These are phyloP conservation scores for Cyberlindnera euphorbiiphila DNA, from an alignment of 805 yeast species.

Conservation along the genomic window DNA sequence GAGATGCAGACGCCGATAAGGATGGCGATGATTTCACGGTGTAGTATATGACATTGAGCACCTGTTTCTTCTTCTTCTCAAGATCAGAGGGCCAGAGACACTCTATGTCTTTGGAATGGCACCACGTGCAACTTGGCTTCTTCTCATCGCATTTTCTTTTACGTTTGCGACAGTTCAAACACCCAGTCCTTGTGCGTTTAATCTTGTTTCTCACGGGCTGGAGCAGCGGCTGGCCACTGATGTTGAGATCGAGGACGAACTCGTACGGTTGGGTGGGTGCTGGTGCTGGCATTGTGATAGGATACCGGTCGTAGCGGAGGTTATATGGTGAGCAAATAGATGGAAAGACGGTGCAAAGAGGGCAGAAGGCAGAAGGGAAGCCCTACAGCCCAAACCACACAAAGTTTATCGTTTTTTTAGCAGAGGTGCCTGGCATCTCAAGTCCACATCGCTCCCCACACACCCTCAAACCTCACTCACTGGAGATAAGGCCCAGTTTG, in stretches of 20 bases:
- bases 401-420: too few relatives aligned
- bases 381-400: too few relatives aligned
- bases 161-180: slow-evolving; percentile 43
- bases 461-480: too few relatives aligned
- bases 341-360: too few relatives aligned
- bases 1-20: too few relatives aligned
- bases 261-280: slow-evolving; percentile 10
- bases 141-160: slow-evolving; percentile 62
- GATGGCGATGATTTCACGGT: background rate
- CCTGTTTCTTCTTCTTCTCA: background rate
- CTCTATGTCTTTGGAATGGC: slow-evolving; percentile 32
- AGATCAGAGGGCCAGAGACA: slow-evolving; percentile 22
- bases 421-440: too few relatives aligned
- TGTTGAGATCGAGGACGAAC: slow-evolving; percentile 8
- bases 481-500: too few relatives aligned
- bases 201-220: slow-evolving; percentile 1
- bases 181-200: slow-evolving; percentile 7
- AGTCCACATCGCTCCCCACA: too few relatives aligned
- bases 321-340: background rate
- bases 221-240: slow-evolving; percentile 2
- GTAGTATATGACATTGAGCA: background rate
- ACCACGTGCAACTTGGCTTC: slow-evolving; percentile 39
- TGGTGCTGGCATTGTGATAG: background rate
- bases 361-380: too few relatives aligned
- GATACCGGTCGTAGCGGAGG: background rate